Percentiles rank a stretch among this genome's conserved stretches.
These are phyloP conservation scores for Aspergillus pseudoterreus DNA, from an alignment of 2,329 filamentous ascomycete species.

Conservation along the genomic window DNA sequence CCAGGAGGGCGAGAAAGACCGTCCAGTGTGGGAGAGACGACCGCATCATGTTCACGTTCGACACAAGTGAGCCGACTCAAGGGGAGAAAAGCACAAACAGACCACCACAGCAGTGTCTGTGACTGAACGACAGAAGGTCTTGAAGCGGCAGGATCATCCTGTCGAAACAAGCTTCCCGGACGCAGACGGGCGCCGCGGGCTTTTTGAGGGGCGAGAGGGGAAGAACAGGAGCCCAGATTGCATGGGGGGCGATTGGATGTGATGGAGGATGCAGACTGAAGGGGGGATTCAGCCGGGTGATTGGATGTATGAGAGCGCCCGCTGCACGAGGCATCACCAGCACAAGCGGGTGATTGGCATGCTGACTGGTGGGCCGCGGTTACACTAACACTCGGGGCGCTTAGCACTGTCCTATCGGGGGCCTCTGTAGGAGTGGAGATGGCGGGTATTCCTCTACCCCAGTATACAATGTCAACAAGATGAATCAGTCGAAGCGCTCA, in stretches of 20 bases:
- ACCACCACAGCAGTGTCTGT: background rate
- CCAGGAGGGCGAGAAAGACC: conserved; percentile 30
- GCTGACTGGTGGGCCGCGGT: conserved; percentile 10
- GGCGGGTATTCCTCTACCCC: too few species aligned
- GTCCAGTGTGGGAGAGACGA: conserved; percentile 27
- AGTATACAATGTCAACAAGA: conserved; percentile 6
- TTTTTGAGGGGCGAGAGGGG: conserved; percentile 29
- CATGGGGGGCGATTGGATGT: conserved; percentile 23
- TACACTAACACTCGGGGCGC: too few species aligned
- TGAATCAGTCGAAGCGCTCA: conserved; percentile 4
- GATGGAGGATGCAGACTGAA: conserved; percentile 27
- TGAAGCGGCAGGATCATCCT: conserved; percentile 6
- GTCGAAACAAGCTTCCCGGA: conserved; percentile 20
- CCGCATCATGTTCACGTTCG: conserved; percentile 21
- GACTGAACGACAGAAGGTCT: conserved; percentile 1
- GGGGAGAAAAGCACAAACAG: background rate
- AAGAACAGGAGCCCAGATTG: conserved; percentile 14
- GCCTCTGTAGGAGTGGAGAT: too few species aligned
- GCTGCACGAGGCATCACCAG: conserved; percentile 34
- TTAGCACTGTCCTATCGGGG: too few species aligned
- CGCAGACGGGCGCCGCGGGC: conserved; percentile 21
- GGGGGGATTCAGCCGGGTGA: background rate
- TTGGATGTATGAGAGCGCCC: conserved; percentile 5
- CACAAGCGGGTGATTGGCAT: conserved; percentile 2
- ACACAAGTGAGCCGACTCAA: background rate